These are phyloP conservation scores for Xylaria sp. DNA, from an alignment of 2,329 filamentous ascomycete genomes.

Conservation along the genomic window DNA sequence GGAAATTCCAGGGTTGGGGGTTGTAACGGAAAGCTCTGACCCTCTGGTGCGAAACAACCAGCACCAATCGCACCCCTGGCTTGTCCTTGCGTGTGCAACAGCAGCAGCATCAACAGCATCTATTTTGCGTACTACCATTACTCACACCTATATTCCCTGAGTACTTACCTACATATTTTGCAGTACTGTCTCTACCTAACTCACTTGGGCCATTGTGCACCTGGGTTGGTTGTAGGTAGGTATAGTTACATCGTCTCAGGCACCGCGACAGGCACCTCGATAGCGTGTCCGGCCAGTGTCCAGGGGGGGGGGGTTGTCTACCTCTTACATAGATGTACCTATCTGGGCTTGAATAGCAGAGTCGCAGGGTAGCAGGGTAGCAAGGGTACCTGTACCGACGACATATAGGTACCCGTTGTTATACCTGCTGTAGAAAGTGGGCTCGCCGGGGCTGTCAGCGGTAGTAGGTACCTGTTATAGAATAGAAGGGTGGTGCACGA, in stretches of 20 bases:
- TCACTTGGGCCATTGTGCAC: no score
- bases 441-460: background rate
- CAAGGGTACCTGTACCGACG: background rate
- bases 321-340: no score
- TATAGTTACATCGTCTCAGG: no score
- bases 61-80: slow-evolving; percentile 20
- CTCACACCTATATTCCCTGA: background rate
- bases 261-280: no score
- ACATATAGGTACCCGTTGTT: background rate
- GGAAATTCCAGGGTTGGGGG: slow-evolving; percentile 13
- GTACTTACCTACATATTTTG: background rate
- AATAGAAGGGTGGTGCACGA: background rate
- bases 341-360: background rate
- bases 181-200: no score
- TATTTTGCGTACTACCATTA: background rate
- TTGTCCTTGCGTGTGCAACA: slow-evolving; percentile 10
- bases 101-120: no score
- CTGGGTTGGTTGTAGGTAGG: no score
- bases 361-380: background rate
- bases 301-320: no score
- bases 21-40: slow-evolving; percentile 23
- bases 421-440: slow-evolving; percentile 2
- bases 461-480: background rate
- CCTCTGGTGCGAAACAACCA: slow-evolving; percentile 19
- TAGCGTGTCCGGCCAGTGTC: no score